Percentiles rank a stretch among this genome's conserved stretches.
Conservation (phyloP, 169 alveolate species). For the Eimeria necatrix region DNA sequence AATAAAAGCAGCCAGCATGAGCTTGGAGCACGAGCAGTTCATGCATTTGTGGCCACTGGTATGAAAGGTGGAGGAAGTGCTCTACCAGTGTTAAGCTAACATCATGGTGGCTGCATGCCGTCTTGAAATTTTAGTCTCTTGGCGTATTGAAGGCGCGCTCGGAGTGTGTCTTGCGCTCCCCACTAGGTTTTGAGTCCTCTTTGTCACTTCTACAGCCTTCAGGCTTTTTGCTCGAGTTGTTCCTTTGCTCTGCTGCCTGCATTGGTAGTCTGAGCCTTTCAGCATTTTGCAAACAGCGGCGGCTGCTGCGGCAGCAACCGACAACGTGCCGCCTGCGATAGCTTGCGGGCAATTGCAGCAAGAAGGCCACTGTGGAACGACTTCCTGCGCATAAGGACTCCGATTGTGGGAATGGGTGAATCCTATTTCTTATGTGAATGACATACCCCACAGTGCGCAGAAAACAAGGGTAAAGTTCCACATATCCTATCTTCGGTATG, state of each 20-base stretch:
- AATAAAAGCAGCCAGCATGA: too few species aligned
- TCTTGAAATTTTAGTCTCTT: neutral
- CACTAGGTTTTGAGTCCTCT: neutral
- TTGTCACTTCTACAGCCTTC: neutral
- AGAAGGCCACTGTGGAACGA: neutral
- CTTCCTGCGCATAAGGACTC: neutral
- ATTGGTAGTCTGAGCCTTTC: neutral
- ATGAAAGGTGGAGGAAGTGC: too few species aligned
- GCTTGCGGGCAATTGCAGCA: conserved; percentile 39
- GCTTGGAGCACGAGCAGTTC: too few species aligned
- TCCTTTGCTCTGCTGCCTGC: neutral
- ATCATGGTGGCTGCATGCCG: neutral
- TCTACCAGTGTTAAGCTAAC: too few species aligned
- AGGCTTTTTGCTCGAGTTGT: neutral
- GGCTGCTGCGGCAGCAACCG: conserved; percentile 61
- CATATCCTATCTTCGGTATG: too few species aligned
- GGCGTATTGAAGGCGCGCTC: neutral
- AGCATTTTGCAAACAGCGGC: conserved; percentile 34
- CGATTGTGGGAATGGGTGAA: too few species aligned
- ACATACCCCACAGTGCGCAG: conserved; percentile 3
- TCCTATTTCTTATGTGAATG: neutral
- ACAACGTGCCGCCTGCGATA: conserved; percentile 15
- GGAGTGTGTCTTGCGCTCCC: neutral
- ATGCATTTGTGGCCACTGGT: too few species aligned
- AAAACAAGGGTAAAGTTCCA: too few species aligned